A percentile compares a stretch with the other conserved stretches of the same genome.
These are phyloP conservation scores for Fusarium nygamai DNA, from an alignment of 2,329 filamentous ascomycete genomes.

Conservation along the genomic window DNA sequence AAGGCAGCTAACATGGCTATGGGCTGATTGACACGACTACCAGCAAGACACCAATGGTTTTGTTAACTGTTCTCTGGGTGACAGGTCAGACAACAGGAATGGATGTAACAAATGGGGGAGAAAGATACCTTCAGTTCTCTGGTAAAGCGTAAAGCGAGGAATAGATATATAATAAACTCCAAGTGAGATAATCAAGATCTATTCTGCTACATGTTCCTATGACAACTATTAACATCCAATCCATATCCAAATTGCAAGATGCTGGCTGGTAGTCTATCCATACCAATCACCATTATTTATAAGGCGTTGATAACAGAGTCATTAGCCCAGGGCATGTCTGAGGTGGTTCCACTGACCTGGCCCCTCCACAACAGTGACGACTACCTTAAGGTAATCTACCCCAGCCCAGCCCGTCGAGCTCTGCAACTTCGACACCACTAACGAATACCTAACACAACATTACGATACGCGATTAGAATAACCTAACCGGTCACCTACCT, in stretches of 20 bases:
- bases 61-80: neutral
- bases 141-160: neutral
- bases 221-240: neutral
- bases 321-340: neutral
- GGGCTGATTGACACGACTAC: constrained; percentile 20
- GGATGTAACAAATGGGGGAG: neutral
- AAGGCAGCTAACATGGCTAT: constrained; percentile 12
- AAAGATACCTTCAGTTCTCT: neutral
- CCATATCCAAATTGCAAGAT: neutral
- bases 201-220: neutral
- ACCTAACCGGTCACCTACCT: constrained; percentile 1
- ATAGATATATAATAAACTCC: neutral
- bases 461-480: neutral
- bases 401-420: neutral
- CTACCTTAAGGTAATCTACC: neutral
- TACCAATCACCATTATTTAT: neutral
- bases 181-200: neutral
- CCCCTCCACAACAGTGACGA: constrained; percentile 9
- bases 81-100: neutral
- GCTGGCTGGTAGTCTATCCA: neutral
- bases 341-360: neutral
- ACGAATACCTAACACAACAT: neutral
- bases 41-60: constrained; percentile 2
- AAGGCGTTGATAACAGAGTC: neutral
- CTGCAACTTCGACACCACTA: neutral